Percentiles rank a stretch among this genome's conserved stretches.
Evolutionary conservation across 139 green algal species (phyloP).

Genomic region (Closterium sp.): DNA sequence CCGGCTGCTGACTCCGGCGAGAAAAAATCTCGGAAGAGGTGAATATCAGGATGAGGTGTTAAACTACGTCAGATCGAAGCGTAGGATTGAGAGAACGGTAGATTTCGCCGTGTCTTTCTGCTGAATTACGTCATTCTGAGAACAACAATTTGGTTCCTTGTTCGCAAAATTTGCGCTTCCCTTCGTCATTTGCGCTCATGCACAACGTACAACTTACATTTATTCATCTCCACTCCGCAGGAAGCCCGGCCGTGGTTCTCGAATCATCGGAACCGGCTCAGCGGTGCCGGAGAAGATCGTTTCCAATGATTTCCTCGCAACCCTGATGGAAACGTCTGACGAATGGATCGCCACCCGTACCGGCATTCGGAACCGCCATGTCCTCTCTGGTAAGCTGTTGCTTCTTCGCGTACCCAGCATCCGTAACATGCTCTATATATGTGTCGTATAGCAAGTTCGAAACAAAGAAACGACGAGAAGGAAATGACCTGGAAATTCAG

Average conservation of each 20-base stretch:
- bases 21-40: background rate
- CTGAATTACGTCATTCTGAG: too few species aligned
- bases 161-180: too few species aligned
- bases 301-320: conserved; percentile 85
- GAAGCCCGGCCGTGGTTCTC: conserved; percentile 30
- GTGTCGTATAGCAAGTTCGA: background rate
- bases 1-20: background rate
- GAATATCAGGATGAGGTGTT: background rate
- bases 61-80: too few species aligned
- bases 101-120: too few species aligned
- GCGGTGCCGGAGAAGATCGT: conserved; percentile 75
- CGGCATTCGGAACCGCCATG: conserved; percentile 65
- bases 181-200: background rate
- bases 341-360: conserved; percentile 94
- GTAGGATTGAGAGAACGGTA: too few species aligned
- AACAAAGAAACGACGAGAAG: background rate
- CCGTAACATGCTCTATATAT: background rate
- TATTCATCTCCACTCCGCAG: background rate
- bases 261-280: conserved; percentile 76
- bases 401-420: background rate
- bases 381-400: conserved; percentile 18
- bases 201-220: background rate
- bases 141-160: background rate
- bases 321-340: conserved; percentile 94
- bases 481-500: background rate